Evolutionary conservation across 2,329 filamentous ascomycete genomes (phyloP), one percentile per base, ranked within the genome.

Genomic region (Stachybotrys elegans): DNA sequence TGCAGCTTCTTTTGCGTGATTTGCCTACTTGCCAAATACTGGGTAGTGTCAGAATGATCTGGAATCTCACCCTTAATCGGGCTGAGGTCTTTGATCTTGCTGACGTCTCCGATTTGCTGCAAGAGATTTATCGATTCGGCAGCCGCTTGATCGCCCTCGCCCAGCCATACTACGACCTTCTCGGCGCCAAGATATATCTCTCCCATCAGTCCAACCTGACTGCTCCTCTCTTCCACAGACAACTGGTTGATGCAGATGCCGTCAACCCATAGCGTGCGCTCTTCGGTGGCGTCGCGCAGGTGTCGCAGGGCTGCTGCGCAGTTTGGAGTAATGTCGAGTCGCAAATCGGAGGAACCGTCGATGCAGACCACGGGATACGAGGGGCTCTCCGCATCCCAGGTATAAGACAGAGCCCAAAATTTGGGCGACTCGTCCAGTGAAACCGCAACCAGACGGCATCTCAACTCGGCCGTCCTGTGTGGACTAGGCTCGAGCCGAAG

Each of bases 141-240:
- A 13, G 14, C 5, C 5, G 29, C 14, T 5, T 13, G 6, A 12
- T 32, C 29, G 17, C 29, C 29, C 11, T 32, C 29, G 17, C 29
- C 29, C 29, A 32, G 11, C 29, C 29, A 32, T 13, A 32, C 29
- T 13, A 32, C 29, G 17, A 32, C 29, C 5, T 16, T 13, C 29
- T 32, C 29, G 17, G 29, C 29, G 5, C 29, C 5, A 5, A 13
- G 29, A 16, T 43, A 43, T 9, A 43, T 43, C 11, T 13, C 32
- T 22, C 14, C 19, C 41, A 43, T 43, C 17, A 20, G 11, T n/a
- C 9, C n/a, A 2, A 43, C 41, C 41, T 43, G 41, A 11, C 16
- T 21, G 17, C 17, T 22, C 21, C 23, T 35, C 31, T 43, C 41
- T 12, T 37, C 29, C 12, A 32, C 14, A 13, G 29, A 32, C 6